A percentile compares a stretch with the other conserved stretches of the same genome.
Evolutionary conservation across 208 protist species (phyloP).

Genomic region (Acanthamoeba lenticulata): DNA sequence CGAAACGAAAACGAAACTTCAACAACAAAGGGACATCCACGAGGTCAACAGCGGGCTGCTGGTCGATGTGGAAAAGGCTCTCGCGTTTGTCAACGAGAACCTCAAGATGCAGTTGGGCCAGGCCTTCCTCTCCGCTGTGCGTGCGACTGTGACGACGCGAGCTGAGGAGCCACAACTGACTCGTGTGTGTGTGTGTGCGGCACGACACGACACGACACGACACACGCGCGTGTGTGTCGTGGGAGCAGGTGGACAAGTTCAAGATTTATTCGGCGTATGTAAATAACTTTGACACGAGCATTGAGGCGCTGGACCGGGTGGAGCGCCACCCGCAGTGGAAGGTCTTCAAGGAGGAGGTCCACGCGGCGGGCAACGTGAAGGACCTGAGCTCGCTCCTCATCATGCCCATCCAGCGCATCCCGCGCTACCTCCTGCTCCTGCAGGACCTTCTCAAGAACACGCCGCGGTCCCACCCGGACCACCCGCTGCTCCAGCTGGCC

Average conservation of each 20-base stretch:
- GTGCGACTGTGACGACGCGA: not conserved
- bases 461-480: not conserved
- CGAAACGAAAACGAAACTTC: not conserved
- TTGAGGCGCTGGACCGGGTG: not conserved
- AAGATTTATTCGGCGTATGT: slow-evolving; percentile 21
- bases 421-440: not conserved
- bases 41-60: not conserved
- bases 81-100: not conserved
- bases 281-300: slow-evolving; percentile 20
- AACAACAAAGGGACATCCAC: not conserved
- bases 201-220: no score
- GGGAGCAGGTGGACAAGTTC: not conserved
- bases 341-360: not conserved
- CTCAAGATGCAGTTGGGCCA: not conserved
- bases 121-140: not conserved
- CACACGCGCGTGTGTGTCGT: not conserved
- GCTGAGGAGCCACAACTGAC: no score
- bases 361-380: not conserved
- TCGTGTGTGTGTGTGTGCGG: no score
- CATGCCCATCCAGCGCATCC: not conserved
- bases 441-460: slow-evolving; percentile 5
- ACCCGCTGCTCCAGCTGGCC: not conserved
- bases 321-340: not conserved
- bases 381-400: not conserved
- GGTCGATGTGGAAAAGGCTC: not conserved